phyloP scores from a whole-genome alignment of 2,329 filamentous ascomycete species.

The Claviceps digitariae region DNA sequence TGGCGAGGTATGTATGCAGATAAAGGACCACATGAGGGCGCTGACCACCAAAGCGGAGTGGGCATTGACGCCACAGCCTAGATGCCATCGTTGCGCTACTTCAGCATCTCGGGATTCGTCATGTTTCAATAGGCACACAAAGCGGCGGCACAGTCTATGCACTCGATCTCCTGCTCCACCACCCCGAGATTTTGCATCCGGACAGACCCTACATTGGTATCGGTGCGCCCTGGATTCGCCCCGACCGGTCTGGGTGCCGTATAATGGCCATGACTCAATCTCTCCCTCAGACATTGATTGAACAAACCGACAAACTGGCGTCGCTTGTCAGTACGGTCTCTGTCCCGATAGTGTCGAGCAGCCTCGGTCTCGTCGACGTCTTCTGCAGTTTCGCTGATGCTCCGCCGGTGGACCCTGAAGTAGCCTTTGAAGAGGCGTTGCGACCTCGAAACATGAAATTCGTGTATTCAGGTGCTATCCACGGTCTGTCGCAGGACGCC shows the following conservation, averaged over 20 bases:
- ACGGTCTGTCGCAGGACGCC: conserved; percentile 15
- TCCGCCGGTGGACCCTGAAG: conserved; percentile 1
- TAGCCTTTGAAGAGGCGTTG: conserved; percentile 11
- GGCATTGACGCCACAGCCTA: background rate
- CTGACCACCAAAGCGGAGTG: background rate
- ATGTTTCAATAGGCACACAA: conserved; percentile 17
- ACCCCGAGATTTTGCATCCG: conserved; percentile 15
- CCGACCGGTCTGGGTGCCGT: conserved; percentile 12
- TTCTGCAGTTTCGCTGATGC: background rate
- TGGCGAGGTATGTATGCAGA: background rate
- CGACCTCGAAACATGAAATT: conserved; percentile 8
- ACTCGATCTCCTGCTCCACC: conserved; percentile 17
- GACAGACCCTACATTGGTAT: conserved; percentile 15
- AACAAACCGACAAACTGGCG: conserved; percentile 10
- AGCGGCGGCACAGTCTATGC: conserved; percentile 19
- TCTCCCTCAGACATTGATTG: conserved; percentile 11
- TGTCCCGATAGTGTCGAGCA: conserved; percentile 3
- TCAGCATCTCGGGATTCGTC: conserved; percentile 17
- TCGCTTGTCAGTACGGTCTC: conserved; percentile 10
- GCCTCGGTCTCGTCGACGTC: background rate
- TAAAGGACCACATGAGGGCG: background rate
- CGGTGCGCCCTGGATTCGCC: conserved; percentile 18
- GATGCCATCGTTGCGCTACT: conserved; percentile 19
- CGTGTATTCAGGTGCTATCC: conserved; percentile 13
- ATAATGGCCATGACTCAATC: conserved; percentile 10